Base-by-base conservation (phyloP, 306 rosid species). In the Begonia loranthoides region DNA sequence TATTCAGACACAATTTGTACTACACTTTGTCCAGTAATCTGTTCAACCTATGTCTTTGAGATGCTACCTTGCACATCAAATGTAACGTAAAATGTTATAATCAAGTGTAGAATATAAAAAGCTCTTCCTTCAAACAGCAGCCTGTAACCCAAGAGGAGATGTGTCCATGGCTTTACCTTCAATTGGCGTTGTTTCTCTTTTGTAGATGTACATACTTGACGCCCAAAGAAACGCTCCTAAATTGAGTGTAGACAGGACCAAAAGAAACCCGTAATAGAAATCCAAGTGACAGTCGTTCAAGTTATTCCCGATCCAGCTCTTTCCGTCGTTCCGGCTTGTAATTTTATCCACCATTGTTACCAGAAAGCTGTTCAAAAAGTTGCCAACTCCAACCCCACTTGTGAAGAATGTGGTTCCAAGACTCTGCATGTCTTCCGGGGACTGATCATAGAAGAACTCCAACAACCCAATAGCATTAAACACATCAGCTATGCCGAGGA, bases 381-480 rank as follows among this genome's bases (percentile, higher is more conserved):
- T 81, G 16, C 94, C 94, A 3, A 77, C 72, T 40, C 86, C 94
- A 12, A 84, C 53, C 45, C 81, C 77, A 61, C 90, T 84, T 0
- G 94, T 80, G 78, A 57, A 84, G 62, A 84, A 80, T 0, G 90
- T 81, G 7, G 90, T 84, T 55, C 90, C 90, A 6, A 84, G 76
- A 8, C 76, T 79, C 51, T 84, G 84, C 94, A 84, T 73, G 33
- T 84, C 81, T 61, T 84, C 87, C 1, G 90, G 90, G 17, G 90
- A 84, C 41, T 84, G 87, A 62, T 84, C 94, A 45, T 80, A 84
- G 69, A 84, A 84, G 65, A 84, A 84, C 51, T 84, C 94, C 3
- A 78, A 67, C 70, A 80, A 49, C 2, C 94, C 94, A 33, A 75
- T 67, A 9, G 75, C 75, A 10, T 75, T 75, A 56, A 84, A 80